Conservation (phyloP, 805 yeast species). For the Osmozyma mogii region DNA sequence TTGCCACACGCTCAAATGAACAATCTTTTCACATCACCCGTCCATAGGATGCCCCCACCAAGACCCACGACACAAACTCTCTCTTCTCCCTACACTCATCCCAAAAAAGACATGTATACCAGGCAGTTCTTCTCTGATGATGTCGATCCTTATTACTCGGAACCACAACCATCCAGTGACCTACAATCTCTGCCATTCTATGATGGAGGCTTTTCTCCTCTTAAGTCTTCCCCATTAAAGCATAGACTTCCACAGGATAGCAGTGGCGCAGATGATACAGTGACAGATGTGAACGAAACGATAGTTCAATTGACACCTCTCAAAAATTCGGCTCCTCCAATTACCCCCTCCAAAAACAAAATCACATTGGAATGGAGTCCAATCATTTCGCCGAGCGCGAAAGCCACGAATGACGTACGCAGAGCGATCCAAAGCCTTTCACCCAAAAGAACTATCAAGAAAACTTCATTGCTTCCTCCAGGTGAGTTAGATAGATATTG, state of each 20-base stretch:
- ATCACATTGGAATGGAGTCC: conserved; percentile 38
- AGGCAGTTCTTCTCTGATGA: conserved; percentile 35
- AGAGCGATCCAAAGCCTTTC: conserved; percentile 34
- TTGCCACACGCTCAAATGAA: no score
- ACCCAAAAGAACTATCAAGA: conserved; percentile 41
- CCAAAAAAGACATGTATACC: conserved; percentile 22
- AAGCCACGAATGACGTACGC: conserved; percentile 11
- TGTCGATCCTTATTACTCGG: conserved; percentile 6
- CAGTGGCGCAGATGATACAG: conserved; percentile 19
- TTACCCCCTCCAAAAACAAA: conserved; percentile 27
- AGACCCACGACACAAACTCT: no score
- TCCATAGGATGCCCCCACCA: no score
- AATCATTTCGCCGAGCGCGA: conserved; percentile 31
- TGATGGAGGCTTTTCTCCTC: no score
- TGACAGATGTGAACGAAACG: conserved; percentile 31
- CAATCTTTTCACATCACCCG: no score
- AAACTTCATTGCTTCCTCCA: conserved; percentile 71
- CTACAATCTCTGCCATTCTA: no score
- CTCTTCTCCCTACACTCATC: conserved; percentile 12
- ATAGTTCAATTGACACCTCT: conserved; percentile 34
- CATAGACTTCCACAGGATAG: not conserved
- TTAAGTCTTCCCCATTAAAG: not conserved
- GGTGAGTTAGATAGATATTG: conserved; percentile 83
- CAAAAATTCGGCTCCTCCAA: conserved; percentile 21
- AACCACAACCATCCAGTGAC: not conserved